These are phyloP conservation scores for Carex parvula DNA, from an alignment of 176 grass and related monocot species.

Conservation along the genomic window DNA sequence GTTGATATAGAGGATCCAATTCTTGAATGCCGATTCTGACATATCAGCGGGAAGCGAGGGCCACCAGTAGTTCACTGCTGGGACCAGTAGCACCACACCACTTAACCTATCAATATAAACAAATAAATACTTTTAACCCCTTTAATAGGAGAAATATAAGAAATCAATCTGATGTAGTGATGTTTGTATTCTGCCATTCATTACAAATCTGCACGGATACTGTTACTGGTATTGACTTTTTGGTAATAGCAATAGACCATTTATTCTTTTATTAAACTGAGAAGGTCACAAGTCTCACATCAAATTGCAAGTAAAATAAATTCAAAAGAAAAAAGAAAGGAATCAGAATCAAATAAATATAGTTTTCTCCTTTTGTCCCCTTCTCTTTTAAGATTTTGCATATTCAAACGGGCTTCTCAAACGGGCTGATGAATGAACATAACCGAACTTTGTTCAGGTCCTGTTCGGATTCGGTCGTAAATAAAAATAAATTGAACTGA, in stretches of 20 bases:
- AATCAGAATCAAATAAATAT: background rate
- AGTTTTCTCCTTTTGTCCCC: background rate
- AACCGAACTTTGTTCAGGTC: no score
- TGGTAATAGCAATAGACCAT: background rate
- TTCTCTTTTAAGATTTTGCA: background rate
- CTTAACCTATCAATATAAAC: background rate
- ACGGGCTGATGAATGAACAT: no score
- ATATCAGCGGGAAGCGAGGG: slow-evolving; percentile 35
- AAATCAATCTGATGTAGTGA: background rate
- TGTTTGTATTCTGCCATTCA: background rate
- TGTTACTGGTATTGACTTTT: background rate
- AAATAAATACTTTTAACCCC: background rate
- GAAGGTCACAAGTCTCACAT: background rate
- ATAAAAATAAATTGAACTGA: no score
- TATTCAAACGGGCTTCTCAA: no score
- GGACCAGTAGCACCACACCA: slow-evolving; percentile 36
- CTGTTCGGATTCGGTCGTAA: no score
- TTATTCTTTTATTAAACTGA: background rate
- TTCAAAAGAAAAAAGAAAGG: background rate
- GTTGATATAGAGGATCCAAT: slow-evolving; percentile 25
- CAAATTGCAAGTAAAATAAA: background rate
- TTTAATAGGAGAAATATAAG: background rate
- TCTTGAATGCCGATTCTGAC: slow-evolving; percentile 30
- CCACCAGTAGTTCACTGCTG: slow-evolving; percentile 81
- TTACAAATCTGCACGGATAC: background rate